A percentile compares a stretch with the other conserved stretches of the same genome.
phyloP scores from a whole-genome alignment of 352 stramenopile species.

The Pythium catenulatum region DNA sequence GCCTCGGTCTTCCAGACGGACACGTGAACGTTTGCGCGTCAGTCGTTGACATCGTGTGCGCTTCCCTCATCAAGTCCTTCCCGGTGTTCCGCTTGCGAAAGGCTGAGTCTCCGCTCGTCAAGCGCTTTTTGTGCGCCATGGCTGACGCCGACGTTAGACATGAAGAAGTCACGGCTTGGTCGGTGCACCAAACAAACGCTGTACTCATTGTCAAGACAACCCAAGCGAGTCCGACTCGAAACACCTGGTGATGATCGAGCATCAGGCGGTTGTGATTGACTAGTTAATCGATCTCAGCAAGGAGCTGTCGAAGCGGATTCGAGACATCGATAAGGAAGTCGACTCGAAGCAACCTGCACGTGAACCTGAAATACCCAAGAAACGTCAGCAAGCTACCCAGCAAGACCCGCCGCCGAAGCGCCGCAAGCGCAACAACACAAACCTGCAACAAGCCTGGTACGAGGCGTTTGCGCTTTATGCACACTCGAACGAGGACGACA shows the following conservation, averaged over 20 bases:
- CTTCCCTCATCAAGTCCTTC: background rate
- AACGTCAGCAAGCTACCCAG: background rate
- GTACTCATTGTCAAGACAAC: too few relatives aligned
- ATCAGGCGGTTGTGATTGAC: constrained; percentile 17
- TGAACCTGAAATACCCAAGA: background rate
- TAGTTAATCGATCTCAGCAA: background rate
- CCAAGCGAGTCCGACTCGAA: too few relatives aligned
- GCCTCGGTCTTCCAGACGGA: background rate
- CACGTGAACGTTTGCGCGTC: background rate
- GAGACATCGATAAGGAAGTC: background rate
- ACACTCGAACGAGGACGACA: background rate
- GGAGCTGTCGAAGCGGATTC: background rate
- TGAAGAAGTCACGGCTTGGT: background rate
- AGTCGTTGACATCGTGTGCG: background rate
- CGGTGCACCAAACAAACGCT: background rate
- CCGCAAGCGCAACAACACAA: background rate
- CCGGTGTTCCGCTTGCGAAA: background rate
- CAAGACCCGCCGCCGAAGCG: background rate
- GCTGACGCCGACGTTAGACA: background rate
- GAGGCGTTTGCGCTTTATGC: background rate
- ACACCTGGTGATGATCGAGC: background rate
- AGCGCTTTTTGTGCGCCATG: background rate
- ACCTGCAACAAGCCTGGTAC: background rate
- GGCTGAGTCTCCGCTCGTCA: background rate
- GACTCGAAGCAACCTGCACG: background rate